These are phyloP conservation scores for Poteriospumella lacustris DNA, from an alignment of 108 stramenopile genomes.

Conservation along the genomic window DNA sequence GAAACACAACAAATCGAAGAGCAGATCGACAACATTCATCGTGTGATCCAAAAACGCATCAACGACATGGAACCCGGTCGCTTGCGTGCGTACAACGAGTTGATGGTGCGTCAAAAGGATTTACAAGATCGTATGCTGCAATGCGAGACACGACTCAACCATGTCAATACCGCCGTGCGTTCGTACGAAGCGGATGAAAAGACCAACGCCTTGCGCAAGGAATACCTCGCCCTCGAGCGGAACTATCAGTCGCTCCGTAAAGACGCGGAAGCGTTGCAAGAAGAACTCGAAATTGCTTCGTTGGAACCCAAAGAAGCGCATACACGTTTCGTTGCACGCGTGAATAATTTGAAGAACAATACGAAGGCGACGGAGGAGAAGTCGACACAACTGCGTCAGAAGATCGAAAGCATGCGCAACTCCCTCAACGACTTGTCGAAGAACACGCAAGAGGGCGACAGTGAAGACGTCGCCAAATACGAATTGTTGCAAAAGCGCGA, in stretches of 20 bases:
- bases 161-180: background rate
- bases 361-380: conserved; percentile 20
- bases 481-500: conserved; percentile 53
- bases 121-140: conserved; percentile 20
- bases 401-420: background rate
- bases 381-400: background rate
- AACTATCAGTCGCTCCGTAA: background rate
- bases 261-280: conserved; percentile 42
- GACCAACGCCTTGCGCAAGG: background rate
- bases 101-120: conserved; percentile 4
- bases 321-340: conserved; percentile 29
- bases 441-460: background rate
- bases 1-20: conserved; percentile 46
- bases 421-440: background rate
- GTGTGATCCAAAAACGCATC: conserved; percentile 50
- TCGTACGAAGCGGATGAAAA: conserved; percentile 9
- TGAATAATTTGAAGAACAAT: conserved; percentile 4
- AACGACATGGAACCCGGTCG: conserved; percentile 43
- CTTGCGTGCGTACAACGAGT: conserved; percentile 27
- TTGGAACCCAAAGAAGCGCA: conserved; percentile 59
- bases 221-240: background rate
- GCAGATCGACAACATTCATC: conserved; percentile 38
- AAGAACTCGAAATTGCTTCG: conserved; percentile 52
- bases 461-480: conserved; percentile 35
- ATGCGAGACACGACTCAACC: background rate